phyloP scores from a whole-genome alignment of 78 protist species.

The Isochrysis galbana region DNA sequence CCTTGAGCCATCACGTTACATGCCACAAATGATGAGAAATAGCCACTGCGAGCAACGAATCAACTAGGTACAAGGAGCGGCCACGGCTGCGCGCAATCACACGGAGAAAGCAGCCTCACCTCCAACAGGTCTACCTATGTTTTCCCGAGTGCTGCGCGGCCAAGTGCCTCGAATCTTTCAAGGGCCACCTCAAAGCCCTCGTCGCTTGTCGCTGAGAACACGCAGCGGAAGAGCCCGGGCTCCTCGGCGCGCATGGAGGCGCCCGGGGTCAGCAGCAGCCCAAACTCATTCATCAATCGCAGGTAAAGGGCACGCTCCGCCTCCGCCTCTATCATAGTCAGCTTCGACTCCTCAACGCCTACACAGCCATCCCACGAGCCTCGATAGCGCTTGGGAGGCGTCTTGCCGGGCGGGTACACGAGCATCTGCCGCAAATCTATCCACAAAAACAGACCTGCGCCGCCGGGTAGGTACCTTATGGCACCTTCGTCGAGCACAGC shows the following conservation, averaged over 20 bases:
- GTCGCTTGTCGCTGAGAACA: neutral
- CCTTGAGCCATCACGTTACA: too few species aligned
- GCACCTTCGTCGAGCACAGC: neutral
- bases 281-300: neutral
- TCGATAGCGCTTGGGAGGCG: neutral
- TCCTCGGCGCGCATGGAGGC: neutral
- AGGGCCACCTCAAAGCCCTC: neutral
- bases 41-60: too few species aligned
- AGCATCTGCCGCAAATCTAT: neutral
- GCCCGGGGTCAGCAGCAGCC: neutral
- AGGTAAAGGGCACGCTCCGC: neutral
- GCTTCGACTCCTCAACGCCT: neutral
- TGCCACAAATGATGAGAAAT: too few species aligned
- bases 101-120: neutral
- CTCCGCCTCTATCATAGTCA: neutral
- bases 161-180: neutral
- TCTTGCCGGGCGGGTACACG: neutral
- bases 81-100: too few species aligned
- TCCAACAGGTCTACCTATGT: too few species aligned
- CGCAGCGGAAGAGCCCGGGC: slow-evolving; percentile 6
- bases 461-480: neutral
- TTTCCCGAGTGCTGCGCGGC: neutral
- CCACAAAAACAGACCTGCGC: neutral
- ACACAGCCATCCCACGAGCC: neutral
- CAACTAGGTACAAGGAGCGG: too few species aligned